Evolutionary conservation across 805 yeast genomes (phyloP).

Genomic region (Candida bentonensis): DNA sequence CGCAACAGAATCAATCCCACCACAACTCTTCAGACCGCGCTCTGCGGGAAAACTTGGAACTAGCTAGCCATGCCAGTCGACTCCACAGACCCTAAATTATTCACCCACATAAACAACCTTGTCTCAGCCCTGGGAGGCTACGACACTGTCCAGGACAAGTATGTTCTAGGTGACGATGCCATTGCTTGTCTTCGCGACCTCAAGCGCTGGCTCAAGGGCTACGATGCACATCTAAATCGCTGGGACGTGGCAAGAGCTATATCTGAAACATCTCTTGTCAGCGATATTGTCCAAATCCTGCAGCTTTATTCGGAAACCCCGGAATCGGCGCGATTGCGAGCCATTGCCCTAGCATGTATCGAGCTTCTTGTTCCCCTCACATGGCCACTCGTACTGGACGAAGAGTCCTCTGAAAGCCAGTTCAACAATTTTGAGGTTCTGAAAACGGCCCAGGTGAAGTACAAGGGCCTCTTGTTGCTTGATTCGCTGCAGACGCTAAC

Average conservation of each 20-base stretch:
- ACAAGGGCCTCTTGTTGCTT: slow-evolving; percentile 54
- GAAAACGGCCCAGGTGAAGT: slow-evolving; percentile 50
- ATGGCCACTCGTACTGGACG: slow-evolving; percentile 63
- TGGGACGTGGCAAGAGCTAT: slow-evolving; percentile 83
- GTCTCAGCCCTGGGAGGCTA: slow-evolving; percentile 88
- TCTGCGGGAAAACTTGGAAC: too few relatives aligned
- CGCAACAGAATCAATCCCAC: too few relatives aligned
- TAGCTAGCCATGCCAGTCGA: slow-evolving; percentile 10
- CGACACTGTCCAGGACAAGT: slow-evolving; percentile 48
- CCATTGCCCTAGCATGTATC: slow-evolving; percentile 55
- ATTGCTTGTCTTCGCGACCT: slow-evolving; percentile 73
- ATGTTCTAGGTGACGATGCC: slow-evolving; percentile 80
- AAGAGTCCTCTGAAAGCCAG: slow-evolving; percentile 45
- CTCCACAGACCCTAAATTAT: slow-evolving; percentile 27
- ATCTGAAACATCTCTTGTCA: slow-evolving; percentile 61
- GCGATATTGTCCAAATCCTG: slow-evolving; percentile 61
- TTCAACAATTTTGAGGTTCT: slow-evolving; percentile 43
- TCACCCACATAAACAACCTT: slow-evolving; percentile 62
- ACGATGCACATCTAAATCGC: slow-evolving; percentile 57
- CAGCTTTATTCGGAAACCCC: slow-evolving; percentile 30
- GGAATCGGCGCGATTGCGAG: not conserved
- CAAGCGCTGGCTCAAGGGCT: slow-evolving; percentile 73
- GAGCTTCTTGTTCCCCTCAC: slow-evolving; percentile 75
- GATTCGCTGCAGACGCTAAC: slow-evolving; percentile 46
- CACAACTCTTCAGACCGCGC: too few relatives aligned